Evolutionary conservation across 768 basidiomycete species (phyloP).

Genomic region (Pulveroboletus ravenelii): DNA sequence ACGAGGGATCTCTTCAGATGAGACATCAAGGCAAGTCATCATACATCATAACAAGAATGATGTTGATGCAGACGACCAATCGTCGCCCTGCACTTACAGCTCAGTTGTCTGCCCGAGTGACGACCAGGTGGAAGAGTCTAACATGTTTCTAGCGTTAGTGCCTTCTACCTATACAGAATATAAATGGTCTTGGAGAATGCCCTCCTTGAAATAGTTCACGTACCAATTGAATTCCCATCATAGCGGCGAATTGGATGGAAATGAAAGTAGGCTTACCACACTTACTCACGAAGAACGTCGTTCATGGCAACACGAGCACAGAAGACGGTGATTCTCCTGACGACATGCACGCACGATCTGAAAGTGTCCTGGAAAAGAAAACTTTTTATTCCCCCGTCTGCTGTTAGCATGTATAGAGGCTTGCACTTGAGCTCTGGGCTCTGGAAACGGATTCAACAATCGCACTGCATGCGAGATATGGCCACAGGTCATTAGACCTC

Average conservation of each 20-base stretch:
- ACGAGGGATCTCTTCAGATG: no score
- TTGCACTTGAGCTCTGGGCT: conserved; percentile 5
- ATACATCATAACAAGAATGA: no score
- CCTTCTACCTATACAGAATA: not conserved
- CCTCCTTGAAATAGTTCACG: not conserved
- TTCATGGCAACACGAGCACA: conserved; percentile 1
- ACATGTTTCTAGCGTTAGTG: no score
- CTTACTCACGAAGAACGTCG: conserved; percentile 11
- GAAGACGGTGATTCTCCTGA: conserved; percentile 12
- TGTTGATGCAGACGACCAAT: no score
- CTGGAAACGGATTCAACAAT: conserved; percentile 2
- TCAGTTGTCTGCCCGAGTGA: no score
- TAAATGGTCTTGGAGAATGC: not conserved
- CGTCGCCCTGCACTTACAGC: no score
- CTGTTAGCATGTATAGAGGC: conserved; percentile 1
- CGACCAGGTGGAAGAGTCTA: no score
- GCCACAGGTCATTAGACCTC: conserved; percentile 12
- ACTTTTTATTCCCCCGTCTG: conserved; percentile 7
- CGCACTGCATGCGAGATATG: conserved; percentile 7
- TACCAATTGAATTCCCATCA: conserved; percentile 15
- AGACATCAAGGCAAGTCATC: no score
- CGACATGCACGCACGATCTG: conserved; percentile 11
- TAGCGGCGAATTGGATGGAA: not conserved
- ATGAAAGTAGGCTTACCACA: conserved; percentile 1
- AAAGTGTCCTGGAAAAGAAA: conserved; percentile 1